A percentile compares a stretch with the other conserved stretches of the same genome.
phyloP scores from a whole-genome alignment of 1,139 yeast species.

The Yamadazyma jaroonii region DNA sequence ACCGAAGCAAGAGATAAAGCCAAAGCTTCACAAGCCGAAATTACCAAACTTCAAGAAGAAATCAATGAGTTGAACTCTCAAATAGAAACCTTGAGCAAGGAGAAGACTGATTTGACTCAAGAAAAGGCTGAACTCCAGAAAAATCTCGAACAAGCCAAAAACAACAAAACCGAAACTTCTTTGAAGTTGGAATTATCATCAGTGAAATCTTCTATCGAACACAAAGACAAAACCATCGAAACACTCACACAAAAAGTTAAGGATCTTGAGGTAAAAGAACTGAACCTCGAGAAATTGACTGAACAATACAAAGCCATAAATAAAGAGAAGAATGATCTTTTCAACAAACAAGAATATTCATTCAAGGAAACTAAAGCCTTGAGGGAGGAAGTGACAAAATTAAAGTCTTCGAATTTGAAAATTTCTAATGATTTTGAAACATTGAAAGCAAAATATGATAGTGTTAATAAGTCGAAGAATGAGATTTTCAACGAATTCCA shows the following conservation, averaged over 20 bases:
- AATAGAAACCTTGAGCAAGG: conserved; percentile 20
- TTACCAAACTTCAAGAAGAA: conserved; percentile 8
- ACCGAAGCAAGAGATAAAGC: conserved; percentile 52
- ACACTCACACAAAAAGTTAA: conserved; percentile 40
- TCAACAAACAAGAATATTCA: conserved; percentile 39
- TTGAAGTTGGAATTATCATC: conserved; percentile 43
- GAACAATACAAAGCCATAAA: conserved; percentile 24
- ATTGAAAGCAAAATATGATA: conserved; percentile 51
- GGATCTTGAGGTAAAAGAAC: conserved; percentile 35
- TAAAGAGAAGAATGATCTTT: conserved; percentile 37
- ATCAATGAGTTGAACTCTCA: conserved; percentile 17
- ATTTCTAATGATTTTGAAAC: conserved; percentile 48
- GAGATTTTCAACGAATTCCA: conserved; percentile 56
- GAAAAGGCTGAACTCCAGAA: conserved; percentile 12
- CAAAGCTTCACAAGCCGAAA: conserved; percentile 19
- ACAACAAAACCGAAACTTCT: conserved; percentile 38
- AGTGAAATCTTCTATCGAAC: conserved; percentile 34
- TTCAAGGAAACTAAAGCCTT: conserved; percentile 34
- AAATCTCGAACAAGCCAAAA: conserved; percentile 26
- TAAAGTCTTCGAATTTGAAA: conserved; percentile 52
- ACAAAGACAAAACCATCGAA: conserved; percentile 49
- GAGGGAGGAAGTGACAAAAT: conserved; percentile 31
- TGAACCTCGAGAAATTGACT: conserved; percentile 36
- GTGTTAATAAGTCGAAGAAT: conserved; percentile 43
- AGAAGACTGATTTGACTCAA: conserved; percentile 23